Evolutionary conservation across 2,329 filamentous ascomycete species (phyloP), one percentile per base, ranked within the genome.

Genomic region (Arthrobotrys entomopaga): DNA sequence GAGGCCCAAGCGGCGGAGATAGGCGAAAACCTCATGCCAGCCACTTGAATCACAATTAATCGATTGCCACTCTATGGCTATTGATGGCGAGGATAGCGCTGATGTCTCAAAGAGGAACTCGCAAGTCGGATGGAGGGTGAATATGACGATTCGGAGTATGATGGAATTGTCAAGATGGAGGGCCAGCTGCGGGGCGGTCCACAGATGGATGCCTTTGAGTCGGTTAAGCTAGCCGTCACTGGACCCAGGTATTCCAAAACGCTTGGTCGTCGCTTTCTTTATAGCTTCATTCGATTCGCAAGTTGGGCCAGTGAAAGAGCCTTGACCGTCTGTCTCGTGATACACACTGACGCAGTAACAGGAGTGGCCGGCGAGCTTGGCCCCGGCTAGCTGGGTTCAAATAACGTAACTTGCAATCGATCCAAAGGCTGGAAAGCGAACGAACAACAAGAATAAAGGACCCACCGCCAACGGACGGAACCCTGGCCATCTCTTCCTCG

Each of bases 261-360:
- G n/a, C 42, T n/a, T 46, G 19, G 15, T 50, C 46, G 10, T 10
- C 10, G 29, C 6, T 34, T 34, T 10, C 29, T 34, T 34, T 5
- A 34, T 7, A 34, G 46, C 19, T 50, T 22, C 19, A 54, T 34
- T 56, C 49, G 49, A 61, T 54, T 49, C 22, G n/a, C 50, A 49
- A 13, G 38, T 56, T 43, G 16, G 48, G 19, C 59, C 59, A 43
- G 16, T 64, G 29, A 34, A 34, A 26, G 22, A 46, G 61, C 42
- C 26, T 46, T 34, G 49, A 49, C 56, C 26, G n/a, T 11, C 16
- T 50, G 69, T 73, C 69, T 73, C 61, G 69, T 73, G 69, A 73
- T 73, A 24, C 56, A 52, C 65, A 26, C 49, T 48, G 67, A 65
- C 65, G 58, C 65, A 58, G 57, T 54, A 40, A 65, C 22, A 15